Percentiles rank a stretch among this genome's conserved stretches.
Conservation (phyloP, 2,329 filamentous ascomycete species). For the Cadophora luteo-olivacea region DNA sequence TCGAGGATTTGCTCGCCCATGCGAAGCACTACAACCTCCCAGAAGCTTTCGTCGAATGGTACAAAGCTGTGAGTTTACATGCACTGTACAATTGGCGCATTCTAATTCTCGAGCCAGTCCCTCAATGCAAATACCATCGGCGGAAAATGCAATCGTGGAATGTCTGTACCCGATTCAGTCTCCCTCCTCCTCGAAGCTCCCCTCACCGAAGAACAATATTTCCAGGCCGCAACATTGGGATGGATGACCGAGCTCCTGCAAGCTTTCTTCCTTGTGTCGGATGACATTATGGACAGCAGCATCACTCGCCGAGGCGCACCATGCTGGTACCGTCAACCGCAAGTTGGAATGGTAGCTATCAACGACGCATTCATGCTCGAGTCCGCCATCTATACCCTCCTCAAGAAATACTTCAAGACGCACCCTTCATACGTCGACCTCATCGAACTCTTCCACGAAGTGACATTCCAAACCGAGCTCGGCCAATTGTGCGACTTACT, state of each 20-base stretch:
- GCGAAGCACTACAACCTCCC: slow-evolving; percentile 85
- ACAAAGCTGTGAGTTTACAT: slow-evolving; percentile 56
- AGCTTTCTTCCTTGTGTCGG: slow-evolving; percentile 97
- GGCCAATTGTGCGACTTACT: slow-evolving; percentile 94
- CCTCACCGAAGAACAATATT: slow-evolving; percentile 83
- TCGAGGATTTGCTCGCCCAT: slow-evolving; percentile 80
- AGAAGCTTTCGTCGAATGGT: slow-evolving; percentile 82
- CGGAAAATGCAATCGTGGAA: slow-evolving; percentile 98
- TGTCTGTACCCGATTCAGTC: slow-evolving; percentile 93
- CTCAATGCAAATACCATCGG: slow-evolving; percentile 87
- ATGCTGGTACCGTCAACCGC: slow-evolving; percentile 93
- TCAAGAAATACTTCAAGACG: slow-evolving; percentile 91
- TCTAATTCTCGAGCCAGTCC: slow-evolving; percentile 57
- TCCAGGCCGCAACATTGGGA: slow-evolving; percentile 84
- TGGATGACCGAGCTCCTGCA: slow-evolving; percentile 99
- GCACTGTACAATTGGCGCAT: neutral
- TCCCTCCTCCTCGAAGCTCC: slow-evolving; percentile 76
- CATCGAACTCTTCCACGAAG: slow-evolving; percentile 95
- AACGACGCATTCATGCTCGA: slow-evolving; percentile 99
- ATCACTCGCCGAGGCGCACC: slow-evolving; percentile 93
- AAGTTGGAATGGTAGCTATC: slow-evolving; percentile 95
- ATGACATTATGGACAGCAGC: slow-evolving; percentile 98
- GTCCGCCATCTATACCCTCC: slow-evolving; percentile 83
- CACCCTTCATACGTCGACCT: slow-evolving; percentile 91
- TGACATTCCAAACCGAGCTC: slow-evolving; percentile 91